Evolutionary conservation across 805 yeast genomes (phyloP), one percentile per base, ranked within the genome.

Genomic region (Zygoascus tannicola): DNA sequence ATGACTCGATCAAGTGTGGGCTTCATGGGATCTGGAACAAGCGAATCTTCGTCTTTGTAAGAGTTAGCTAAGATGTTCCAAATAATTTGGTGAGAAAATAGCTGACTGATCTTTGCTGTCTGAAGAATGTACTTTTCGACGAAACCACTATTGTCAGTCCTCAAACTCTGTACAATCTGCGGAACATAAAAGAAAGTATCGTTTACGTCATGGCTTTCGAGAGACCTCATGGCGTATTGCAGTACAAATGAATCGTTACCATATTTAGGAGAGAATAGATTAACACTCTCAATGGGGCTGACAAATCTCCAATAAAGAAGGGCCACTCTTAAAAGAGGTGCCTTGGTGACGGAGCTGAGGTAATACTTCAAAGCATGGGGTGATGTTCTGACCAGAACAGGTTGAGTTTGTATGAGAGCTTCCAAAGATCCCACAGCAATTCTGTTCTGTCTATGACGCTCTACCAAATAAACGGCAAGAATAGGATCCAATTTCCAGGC

Each of bases 51-150:
- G 58, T 85, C 97, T 53, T 81, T 82, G 63, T 75, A 92, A 49
- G 87, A 77, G 58, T 94, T 92, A 1, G 99, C 97, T 56, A 82
- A 65, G 84, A 92, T 86, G 57, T 92, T 92, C 99, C 99, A 92
- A 44, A 92, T 86, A 51, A 92, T 88, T 64, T 92, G 99, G 63
- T 92, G 99, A 0, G 97, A 88, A 70, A 92, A 92, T 49, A 90
- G 68, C 52, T 85, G 94, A 22, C 92, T 81, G 12, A 87, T 85
- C 57, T 82, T 80, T 1, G 95, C 97, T 1, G 97, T 85, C 60
- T 92, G 97, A 44, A 90, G 66, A 50, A 92, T 87, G 58, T 84
- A 85, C 53, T 86, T 74, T 54, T 85, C 86, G 37, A 90, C 94
- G 55, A 86, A 88, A 0, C 97, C 97, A 37, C 75, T 68, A 8